Conservation (phyloP, 1,284 basidiomycete genomes). For the Anthracocystis setariae region DNA sequence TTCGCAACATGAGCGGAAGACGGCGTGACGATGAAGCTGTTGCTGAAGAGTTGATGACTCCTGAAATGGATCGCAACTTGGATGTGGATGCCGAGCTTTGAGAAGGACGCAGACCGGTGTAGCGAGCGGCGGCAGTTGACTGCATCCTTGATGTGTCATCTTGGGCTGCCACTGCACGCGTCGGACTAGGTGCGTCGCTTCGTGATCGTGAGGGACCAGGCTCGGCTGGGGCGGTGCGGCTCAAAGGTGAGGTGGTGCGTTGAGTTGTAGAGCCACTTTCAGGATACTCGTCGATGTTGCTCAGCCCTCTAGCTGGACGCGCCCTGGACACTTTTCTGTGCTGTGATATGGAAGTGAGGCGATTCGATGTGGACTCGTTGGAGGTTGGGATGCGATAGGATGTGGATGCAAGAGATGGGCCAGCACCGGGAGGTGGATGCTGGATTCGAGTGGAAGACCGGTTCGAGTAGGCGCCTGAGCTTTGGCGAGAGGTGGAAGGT, state of each 20-base stretch:
- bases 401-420: constrained; percentile 7
- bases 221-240: constrained; percentile 9
- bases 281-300: constrained; percentile 48
- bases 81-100: constrained; percentile 21
- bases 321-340: constrained; percentile 28
- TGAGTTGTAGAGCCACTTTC: constrained; percentile 17
- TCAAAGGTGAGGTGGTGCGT: constrained; percentile 17
- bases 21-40: constrained; percentile 4
- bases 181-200: constrained; percentile 6
- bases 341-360: constrained; percentile 29
- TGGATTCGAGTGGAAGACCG: constrained; percentile 11
- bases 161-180: not conserved
- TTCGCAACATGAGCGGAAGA: constrained; percentile 36
- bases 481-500: constrained; percentile 23
- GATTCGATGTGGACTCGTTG: not conserved
- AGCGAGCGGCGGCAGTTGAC: not conserved
- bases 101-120: constrained; percentile 15
- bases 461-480: constrained; percentile 19
- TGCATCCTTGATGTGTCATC: constrained; percentile 5
- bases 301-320: constrained; percentile 34
- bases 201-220: constrained; percentile 16
- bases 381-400: constrained; percentile 10
- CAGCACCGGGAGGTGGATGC: constrained; percentile 3
- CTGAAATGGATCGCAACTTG: constrained; percentile 18
- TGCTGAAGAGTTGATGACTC: constrained; percentile 6